Evolutionary conservation across 345 rosid genomes (phyloP).

Genomic region (Balakata baccata): DNA sequence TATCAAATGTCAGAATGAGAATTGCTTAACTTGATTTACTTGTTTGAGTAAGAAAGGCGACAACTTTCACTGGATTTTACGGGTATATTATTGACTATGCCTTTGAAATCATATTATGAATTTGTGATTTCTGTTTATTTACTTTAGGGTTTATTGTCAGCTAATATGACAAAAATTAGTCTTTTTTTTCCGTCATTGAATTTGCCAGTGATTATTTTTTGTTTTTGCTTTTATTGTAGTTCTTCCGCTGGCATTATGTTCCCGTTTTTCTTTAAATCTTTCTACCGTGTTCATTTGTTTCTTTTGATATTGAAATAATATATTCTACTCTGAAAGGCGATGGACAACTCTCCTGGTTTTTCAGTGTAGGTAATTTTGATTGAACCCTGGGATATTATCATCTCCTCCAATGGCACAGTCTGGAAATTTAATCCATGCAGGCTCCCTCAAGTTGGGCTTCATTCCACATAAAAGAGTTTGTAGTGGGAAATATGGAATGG

Average conservation of each 20-base stretch:
- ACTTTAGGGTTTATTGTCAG: neutral
- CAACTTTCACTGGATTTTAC: neutral
- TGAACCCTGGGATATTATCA: neutral
- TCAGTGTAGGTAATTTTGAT: constrained; percentile 3
- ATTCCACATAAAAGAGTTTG: constrained; percentile 19
- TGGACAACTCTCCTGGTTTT: neutral
- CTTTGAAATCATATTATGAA: neutral
- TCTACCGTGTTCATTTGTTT: neutral
- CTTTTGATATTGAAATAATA: neutral
- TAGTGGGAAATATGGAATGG: constrained; percentile 12
- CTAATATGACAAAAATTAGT: neutral
- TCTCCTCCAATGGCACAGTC: constrained; percentile 43
- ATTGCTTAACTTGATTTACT: neutral
- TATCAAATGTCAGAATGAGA: neutral
- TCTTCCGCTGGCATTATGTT: neutral
- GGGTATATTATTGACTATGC: neutral
- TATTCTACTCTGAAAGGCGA: neutral
- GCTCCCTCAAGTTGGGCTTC: constrained; percentile 29
- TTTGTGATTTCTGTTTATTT: too few species aligned
- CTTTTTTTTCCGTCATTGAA: neutral
- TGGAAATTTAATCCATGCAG: constrained; percentile 30
- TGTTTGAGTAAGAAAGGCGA: neutral
- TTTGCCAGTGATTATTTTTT: neutral
- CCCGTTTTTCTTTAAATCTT: neutral
- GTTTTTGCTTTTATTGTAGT: neutral